Evolutionary conservation across 2,329 filamentous ascomycete species (phyloP), one percentile per base, ranked within the genome.

Genomic region (Aureobasidium sp.): DNA sequence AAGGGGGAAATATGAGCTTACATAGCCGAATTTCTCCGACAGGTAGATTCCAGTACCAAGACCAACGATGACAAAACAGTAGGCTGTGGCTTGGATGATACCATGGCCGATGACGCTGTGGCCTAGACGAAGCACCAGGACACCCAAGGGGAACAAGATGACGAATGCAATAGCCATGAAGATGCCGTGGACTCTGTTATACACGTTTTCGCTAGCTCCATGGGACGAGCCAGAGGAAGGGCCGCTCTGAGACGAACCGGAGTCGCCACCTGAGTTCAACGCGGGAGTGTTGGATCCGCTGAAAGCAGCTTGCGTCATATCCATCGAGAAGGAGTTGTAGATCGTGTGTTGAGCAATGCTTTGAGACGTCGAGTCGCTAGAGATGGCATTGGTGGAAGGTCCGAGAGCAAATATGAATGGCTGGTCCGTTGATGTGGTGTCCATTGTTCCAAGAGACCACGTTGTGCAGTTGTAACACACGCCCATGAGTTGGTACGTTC

Each of bases 341-440:
- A 68, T 65, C 15, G 70, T 63, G 62, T 78, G 76, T 0, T 74
- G 67, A 39, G 70, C 67, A n/a, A 78, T 67, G 32, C 69, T 65
- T 0, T 76, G 75, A 34, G 70, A 66, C 1, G 50, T 66, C 1
- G 71, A 68, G 53, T 75, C 64, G 37, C 63, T 66, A 27, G 62
- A 15, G 66, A 76, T 61, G 63, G 69, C 55, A 69, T 56, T 47
- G 10, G 71, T 69, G 6, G 67, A 68, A 8, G 71, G 70, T 2
- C 76, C 76, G 8, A 78, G 73, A 3, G 76, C 76, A 63, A 75
- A 78, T 29, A 78, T 74, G 71, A 77, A 77, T 1, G 74, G 73
- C 27, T 76, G 72, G 0, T 66, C 39, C 0, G 65, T 66, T 41
- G 68, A 70, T 6, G 67, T 69, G 0, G 67, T 59, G 62, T 78